Evolutionary conservation across 208 protist genomes (phyloP).

Genomic region (Lotmaria passim): DNA sequence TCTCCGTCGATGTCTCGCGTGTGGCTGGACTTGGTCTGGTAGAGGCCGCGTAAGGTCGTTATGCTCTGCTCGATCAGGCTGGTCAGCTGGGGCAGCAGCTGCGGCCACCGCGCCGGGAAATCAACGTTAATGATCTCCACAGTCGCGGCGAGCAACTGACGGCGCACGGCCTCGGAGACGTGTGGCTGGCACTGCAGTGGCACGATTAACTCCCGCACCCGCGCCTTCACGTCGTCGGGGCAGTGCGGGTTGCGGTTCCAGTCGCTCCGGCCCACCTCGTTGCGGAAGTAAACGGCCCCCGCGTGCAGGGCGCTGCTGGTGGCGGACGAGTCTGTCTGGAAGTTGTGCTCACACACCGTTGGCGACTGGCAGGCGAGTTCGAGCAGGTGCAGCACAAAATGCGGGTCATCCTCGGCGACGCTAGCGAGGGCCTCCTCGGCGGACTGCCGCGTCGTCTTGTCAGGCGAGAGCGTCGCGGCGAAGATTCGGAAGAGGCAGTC

Average conservation of each 20-base stretch:
- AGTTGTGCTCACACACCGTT: constrained; percentile 29
- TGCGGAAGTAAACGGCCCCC: constrained; percentile 75
- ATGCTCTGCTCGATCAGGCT: constrained; percentile 49
- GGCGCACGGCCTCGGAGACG: constrained; percentile 70
- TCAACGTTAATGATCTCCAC: constrained; percentile 76
- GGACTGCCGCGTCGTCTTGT: constrained; percentile 64
- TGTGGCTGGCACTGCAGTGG: constrained; percentile 68
- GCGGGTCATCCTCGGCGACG: constrained; percentile 48
- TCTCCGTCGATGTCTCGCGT: constrained; percentile 24
- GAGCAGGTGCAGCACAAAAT: constrained; percentile 66
- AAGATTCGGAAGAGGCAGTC: constrained; percentile 76
- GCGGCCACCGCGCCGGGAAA: constrained; percentile 70
- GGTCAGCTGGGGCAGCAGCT: constrained; percentile 63
- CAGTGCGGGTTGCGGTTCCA: constrained; percentile 76
- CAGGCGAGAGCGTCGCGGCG: constrained; percentile 59
- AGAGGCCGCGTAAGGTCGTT: constrained; percentile 30
- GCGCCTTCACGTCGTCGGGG: constrained; percentile 50
- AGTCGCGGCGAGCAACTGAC: constrained; percentile 73
- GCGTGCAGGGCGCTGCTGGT: constrained; percentile 44
- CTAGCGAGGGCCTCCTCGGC: constrained; percentile 69
- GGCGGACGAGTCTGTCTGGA: constrained; percentile 1
- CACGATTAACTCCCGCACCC: constrained; percentile 59
- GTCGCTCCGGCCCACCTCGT: constrained; percentile 70
- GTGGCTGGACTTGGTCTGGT: constrained; percentile 22
- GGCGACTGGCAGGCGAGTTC: constrained; percentile 48